phyloP scores from a whole-genome alignment of 768 basidiomycete genomes.

The Amanita phalloides region DNA sequence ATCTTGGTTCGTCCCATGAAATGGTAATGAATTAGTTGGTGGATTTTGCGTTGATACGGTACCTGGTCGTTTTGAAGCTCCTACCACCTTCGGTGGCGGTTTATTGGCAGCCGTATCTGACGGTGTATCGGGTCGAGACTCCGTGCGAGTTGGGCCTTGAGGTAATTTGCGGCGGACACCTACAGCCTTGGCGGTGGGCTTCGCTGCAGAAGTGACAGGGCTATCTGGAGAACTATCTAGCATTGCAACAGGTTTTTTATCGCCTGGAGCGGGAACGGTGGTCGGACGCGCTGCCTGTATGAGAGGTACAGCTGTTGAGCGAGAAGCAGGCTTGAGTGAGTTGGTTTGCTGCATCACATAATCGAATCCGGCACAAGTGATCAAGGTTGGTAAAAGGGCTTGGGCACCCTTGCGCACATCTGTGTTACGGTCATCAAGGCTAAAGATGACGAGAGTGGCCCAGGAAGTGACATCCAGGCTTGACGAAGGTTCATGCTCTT shows the following conservation, averaged over 20 bases:
- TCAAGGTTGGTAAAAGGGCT: conserved; percentile 65
- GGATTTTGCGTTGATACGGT: conserved; percentile 13
- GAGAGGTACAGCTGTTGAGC: conserved; percentile 70
- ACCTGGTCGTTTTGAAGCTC: conserved; percentile 35
- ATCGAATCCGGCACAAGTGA: conserved; percentile 70
- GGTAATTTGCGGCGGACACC: conserved; percentile 70
- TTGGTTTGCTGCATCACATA: conserved; percentile 80
- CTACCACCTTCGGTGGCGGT: conserved; percentile 23
- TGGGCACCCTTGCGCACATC: conserved; percentile 93
- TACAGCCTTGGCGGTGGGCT: conserved; percentile 36
- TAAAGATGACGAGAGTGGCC: conserved; percentile 54
- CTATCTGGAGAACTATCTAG: conserved; percentile 28
- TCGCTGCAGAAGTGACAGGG: conserved; percentile 26
- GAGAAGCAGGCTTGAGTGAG: conserved; percentile 86
- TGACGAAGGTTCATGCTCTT: conserved; percentile 42
- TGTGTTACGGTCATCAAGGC: conserved; percentile 81
- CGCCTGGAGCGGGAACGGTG: conserved; percentile 18
- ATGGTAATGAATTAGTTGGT: conserved; percentile 25
- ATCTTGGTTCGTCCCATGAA: conserved; percentile 46
- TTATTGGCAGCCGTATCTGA: conserved; percentile 22
- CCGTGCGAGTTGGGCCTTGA: conserved; percentile 43
- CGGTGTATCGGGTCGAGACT: conserved; percentile 34
- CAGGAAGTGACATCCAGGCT: conserved; percentile 63
- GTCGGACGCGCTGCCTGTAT: conserved; percentile 74
- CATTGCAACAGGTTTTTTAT: conserved; percentile 15